Evolutionary conservation across 2,329 filamentous ascomycete species (phyloP), one percentile per base, ranked within the genome.

Genomic region (Tolypocladium inflatum): DNA sequence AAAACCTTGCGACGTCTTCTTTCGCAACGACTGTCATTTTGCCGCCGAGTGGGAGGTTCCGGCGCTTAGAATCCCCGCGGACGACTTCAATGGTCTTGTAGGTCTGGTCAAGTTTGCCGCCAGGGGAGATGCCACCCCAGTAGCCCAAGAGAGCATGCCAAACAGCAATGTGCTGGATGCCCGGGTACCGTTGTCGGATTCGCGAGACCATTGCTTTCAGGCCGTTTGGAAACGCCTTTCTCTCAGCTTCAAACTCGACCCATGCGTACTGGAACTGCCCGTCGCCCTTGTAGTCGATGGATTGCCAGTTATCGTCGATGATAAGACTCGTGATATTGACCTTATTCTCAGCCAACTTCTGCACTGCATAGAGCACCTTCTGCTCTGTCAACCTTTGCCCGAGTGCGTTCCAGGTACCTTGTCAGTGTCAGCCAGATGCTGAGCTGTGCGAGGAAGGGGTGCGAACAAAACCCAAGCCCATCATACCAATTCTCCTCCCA

Each of bases 231-330:
- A 99, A 99, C 0, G 85, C 84, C 33, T 81, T 78, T 13, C 84
- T 80, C 59, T 95, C 89, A 0, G 93, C 94, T 68, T 97, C 92
- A 62, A 99, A 97, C 9, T 87, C 83, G 11, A 83, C 82, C 91
- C 89, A 96, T 33, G 86, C 81, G 58, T 81, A 74, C 55, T 82
- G 79, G 61, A 81, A 84, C 61, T 83, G 80, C 21, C 77, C 76
- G 5, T 77, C 67, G 0, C 78, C 78, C 30, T 68, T 64, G 37
- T 78, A 64, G 62, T 82, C 84, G 53, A 96, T 80, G 10, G 87
- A 84, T 71, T 96, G 92, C 94, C 94, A 99, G 65, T 95, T 96
- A 68, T 99, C 94, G 65, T 99, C 94, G 61, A 99, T 96, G 61
- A 97, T 96, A 2, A 99, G 78, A 66, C 86, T 96, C 0, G 85